A percentile compares a stretch with the other conserved stretches of the same genome.
phyloP scores from a whole-genome alignment of 2,329 filamentous ascomycete genomes.

The Hypoxylon sp. region DNA sequence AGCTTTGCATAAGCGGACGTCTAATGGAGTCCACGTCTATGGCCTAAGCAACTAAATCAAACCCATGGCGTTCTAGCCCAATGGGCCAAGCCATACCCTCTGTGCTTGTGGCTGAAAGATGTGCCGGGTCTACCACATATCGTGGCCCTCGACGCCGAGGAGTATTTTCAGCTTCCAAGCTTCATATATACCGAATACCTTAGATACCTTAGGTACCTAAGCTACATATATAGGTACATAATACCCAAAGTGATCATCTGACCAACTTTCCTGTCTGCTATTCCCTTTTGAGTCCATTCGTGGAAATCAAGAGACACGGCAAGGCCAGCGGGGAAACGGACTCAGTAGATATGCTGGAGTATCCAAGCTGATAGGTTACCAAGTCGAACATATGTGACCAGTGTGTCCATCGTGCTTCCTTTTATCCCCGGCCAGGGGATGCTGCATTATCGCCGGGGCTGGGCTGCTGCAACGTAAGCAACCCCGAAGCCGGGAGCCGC shows the following conservation, averaged over 20 bases:
- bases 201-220: too few relatives aligned
- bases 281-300: constrained; percentile 6
- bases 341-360: not conserved
- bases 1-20: too few relatives aligned
- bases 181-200: too few relatives aligned
- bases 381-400: not conserved
- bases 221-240: too few relatives aligned
- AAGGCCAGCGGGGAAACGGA: not conserved
- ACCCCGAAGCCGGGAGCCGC: not conserved
- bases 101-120: not conserved
- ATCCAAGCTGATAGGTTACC: constrained; percentile 1
- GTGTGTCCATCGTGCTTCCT: not conserved
- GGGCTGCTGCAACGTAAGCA: constrained; percentile 1
- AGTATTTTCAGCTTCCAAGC: constrained; percentile 13
- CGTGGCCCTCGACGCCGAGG: not conserved
- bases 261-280: constrained; percentile 12
- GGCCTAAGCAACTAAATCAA: constrained; percentile 9
- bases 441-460: constrained; percentile 1
- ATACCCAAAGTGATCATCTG: constrained; percentile 8
- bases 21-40: not conserved
- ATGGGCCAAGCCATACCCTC: not conserved
- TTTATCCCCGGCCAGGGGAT: not conserved
- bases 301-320: not conserved
- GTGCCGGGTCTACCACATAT: constrained; percentile 16
- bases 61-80: not conserved